Conservation (phyloP, 345 rosid genomes). For the Leavenworthia alabamica region DNA sequence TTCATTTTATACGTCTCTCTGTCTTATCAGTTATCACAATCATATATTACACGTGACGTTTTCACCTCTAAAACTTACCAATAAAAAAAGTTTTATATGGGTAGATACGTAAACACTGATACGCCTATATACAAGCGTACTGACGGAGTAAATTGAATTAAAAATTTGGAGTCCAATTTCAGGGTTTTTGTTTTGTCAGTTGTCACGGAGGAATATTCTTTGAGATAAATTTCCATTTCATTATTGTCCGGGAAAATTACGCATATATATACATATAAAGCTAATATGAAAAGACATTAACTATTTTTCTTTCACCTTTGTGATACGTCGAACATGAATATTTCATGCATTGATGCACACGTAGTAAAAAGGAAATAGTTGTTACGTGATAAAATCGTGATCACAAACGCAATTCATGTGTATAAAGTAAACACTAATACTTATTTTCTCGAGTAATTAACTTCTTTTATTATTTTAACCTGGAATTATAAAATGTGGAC, state of each 20-base stretch:
- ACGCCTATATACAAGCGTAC: not conserved
- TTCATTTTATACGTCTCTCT: constrained; percentile 13
- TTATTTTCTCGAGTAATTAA: not conserved
- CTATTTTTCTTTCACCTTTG: constrained; percentile 14
- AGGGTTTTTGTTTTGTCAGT: constrained; percentile 26
- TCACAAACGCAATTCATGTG: no score
- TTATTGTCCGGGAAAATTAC: constrained; percentile 21
- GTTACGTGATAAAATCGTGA: constrained; percentile 15
- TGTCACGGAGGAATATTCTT: constrained; percentile 18
- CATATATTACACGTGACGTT: constrained; percentile 24
- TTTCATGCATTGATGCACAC: no score
- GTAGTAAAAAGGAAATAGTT: constrained; percentile 2
- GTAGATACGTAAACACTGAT: not conserved
- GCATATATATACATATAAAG: constrained; percentile 29
- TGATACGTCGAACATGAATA: constrained; percentile 20
- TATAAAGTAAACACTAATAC: not conserved
- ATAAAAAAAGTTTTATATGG: not conserved
- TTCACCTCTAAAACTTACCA: not conserved
- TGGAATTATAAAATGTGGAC: not conserved
- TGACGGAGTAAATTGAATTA: constrained; percentile 5
- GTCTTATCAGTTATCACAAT: constrained; percentile 27
- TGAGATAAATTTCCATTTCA: not conserved
- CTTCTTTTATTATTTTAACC: not conserved
- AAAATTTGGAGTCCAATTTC: constrained; percentile 6
- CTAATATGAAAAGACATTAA: constrained; percentile 17